Evolutionary conservation across 1,139 yeast species (phyloP).

Genomic region (Zygoascus sp.): DNA sequence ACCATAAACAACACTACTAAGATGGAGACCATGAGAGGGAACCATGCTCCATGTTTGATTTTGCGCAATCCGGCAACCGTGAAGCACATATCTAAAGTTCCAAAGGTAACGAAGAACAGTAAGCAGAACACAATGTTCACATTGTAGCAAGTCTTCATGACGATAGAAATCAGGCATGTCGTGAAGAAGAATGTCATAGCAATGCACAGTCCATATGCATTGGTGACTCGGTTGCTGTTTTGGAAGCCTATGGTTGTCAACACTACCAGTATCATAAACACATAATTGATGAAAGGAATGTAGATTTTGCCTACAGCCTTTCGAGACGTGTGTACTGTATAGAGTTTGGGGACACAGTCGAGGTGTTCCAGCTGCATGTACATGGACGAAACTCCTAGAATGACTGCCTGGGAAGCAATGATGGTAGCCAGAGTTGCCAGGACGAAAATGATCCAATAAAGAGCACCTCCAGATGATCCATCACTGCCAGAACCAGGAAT

Average conservation of each 20-base stretch:
- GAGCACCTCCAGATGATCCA: slow-evolving; percentile 36
- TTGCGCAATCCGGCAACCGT: slow-evolving; percentile 48
- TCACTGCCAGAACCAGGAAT: slow-evolving; percentile 32
- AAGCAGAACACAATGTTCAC: slow-evolving; percentile 37
- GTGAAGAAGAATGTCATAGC: slow-evolving; percentile 53
- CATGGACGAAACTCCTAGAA: slow-evolving; percentile 52
- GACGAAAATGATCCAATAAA: slow-evolving; percentile 55
- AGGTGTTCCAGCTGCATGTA: slow-evolving; percentile 48
- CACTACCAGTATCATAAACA: slow-evolving; percentile 48
- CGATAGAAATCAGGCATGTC: slow-evolving; percentile 44
- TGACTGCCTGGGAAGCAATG: slow-evolving; percentile 58
- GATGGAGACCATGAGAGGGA: slow-evolving; percentile 44
- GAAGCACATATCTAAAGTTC: slow-evolving; percentile 45
- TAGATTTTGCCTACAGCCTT: slow-evolving; percentile 47
- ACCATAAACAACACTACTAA: slow-evolving; percentile 37
- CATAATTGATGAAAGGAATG: slow-evolving; percentile 47
- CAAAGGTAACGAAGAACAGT: slow-evolving; percentile 40
- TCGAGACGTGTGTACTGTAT: slow-evolving; percentile 44
- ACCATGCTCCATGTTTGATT: slow-evolving; percentile 58
- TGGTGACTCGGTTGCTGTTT: slow-evolving; percentile 48
- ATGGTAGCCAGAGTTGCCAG: slow-evolving; percentile 41
- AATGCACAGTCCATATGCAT: slow-evolving; percentile 59
- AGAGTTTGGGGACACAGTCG: slow-evolving; percentile 51
- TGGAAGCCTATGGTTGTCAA: slow-evolving; percentile 51
- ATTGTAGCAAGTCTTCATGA: slow-evolving; percentile 38